These are phyloP conservation scores for Bidens hawaiensis DNA, from an alignment of 140 eudicot genomes.

Conservation along the genomic window DNA sequence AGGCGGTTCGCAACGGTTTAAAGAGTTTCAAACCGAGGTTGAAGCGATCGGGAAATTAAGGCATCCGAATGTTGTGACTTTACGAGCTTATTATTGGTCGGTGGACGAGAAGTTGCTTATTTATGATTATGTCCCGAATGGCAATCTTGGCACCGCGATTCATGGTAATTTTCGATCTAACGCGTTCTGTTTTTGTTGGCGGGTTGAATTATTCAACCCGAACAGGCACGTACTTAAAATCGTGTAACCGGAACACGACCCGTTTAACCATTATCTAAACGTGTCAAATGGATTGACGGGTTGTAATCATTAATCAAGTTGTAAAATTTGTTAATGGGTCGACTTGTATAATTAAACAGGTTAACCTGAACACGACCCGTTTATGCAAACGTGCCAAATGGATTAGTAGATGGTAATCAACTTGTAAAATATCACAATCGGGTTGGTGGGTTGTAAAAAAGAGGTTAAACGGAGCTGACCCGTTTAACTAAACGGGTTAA, in stretches of 20 bases:
- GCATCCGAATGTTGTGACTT: slow-evolving; percentile 80
- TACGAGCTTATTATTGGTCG: slow-evolving; percentile 92
- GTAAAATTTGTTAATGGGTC: too few relatives aligned
- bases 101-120: slow-evolving; percentile 95
- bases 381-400: background rate
- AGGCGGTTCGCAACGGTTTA: slow-evolving; percentile 96
- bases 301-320: background rate
- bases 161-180: slow-evolving; percentile 47
- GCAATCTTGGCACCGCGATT: slow-evolving; percentile 75
- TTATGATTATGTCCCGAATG: slow-evolving; percentile 78
- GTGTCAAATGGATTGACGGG: background rate
- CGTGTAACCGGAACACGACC: background rate
- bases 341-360: too few relatives aligned
- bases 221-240: background rate
- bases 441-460: background rate
- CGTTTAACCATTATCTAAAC: background rate
- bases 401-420: background rate
- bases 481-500: too few relatives aligned
- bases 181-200: background rate
- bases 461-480: too few relatives aligned
- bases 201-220: background rate
- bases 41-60: slow-evolving; percentile 93
- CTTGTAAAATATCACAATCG: background rate
- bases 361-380: background rate
- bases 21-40: slow-evolving; percentile 93